Evolutionary conservation across 2,329 filamentous ascomycete genomes (phyloP).

Genomic region (Microcyclosporella mali): DNA sequence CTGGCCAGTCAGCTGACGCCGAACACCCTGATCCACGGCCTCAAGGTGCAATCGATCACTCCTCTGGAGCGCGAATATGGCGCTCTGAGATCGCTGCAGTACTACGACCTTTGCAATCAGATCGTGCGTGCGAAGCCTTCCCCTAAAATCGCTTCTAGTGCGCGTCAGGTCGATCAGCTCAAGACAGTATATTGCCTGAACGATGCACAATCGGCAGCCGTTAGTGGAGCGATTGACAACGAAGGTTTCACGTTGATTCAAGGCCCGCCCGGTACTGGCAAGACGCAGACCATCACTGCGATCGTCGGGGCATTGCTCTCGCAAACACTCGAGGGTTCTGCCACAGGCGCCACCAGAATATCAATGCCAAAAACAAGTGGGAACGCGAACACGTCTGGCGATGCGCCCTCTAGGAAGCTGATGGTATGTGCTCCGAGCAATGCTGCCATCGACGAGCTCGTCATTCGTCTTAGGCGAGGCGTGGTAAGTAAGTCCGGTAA

Average conservation of each 20-base stretch:
- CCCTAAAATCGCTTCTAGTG: slow-evolving; percentile 73
- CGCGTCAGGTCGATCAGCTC: slow-evolving; percentile 62
- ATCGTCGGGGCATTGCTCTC: slow-evolving; percentile 85
- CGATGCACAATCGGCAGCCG: slow-evolving; percentile 79
- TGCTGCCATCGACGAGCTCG: slow-evolving; percentile 91
- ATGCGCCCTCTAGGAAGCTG: slow-evolving; percentile 66
- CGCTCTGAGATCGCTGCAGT: slow-evolving; percentile 81
- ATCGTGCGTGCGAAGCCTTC: slow-evolving; percentile 85
- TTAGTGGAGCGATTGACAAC: slow-evolving; percentile 87
- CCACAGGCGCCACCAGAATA: slow-evolving; percentile 29
- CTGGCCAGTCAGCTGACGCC: slow-evolving; percentile 51
- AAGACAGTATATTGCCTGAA: slow-evolving; percentile 80
- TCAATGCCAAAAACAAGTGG: slow-evolving; percentile 29
- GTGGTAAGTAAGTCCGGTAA: slow-evolving; percentile 71
- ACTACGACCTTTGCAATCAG: slow-evolving; percentile 93
- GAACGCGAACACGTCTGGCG: slow-evolving; percentile 19
- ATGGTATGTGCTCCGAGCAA: slow-evolving; percentile 98
- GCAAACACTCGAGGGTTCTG: slow-evolving; percentile 47
- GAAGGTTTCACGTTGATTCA: slow-evolving; percentile 96
- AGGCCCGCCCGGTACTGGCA: slow-evolving; percentile 81
- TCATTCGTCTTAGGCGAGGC: slow-evolving; percentile 83
- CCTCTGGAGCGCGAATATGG: slow-evolving; percentile 95
- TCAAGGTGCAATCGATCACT: slow-evolving; percentile 87
- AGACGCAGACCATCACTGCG: slow-evolving; percentile 95
- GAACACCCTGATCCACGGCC: slow-evolving; percentile 62